Conservation (phyloP, 169 alveolate genomes). For the Cryptosporidium sp. region DNA sequence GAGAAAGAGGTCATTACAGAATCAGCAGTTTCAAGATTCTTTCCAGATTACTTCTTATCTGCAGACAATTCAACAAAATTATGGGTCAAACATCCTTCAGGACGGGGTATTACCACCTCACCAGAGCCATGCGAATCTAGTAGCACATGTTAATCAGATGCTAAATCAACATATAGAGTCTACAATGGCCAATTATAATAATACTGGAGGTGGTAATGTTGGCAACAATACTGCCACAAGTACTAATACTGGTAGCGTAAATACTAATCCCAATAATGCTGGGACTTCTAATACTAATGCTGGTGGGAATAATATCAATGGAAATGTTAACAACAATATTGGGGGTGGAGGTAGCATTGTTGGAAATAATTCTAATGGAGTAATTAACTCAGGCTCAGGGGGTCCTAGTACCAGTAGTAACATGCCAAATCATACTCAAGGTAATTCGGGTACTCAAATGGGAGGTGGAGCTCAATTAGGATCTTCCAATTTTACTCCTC, state of each 20-base stretch:
- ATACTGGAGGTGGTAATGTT: background rate
- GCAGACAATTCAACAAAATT: conserved; percentile 64
- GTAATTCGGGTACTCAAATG: background rate
- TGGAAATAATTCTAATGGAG: background rate
- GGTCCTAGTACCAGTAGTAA: background rate
- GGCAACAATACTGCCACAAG: background rate
- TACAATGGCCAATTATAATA: background rate
- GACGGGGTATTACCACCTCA: conserved; percentile 74
- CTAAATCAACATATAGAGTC: conserved; percentile 67
- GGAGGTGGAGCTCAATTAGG: background rate
- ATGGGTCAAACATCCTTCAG: conserved; percentile 64
- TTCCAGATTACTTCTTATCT: conserved; percentile 68
- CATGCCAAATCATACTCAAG: background rate
- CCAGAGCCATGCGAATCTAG: conserved; percentile 71
- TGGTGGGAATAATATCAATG: background rate
- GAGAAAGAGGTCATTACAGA: conserved; percentile 68
- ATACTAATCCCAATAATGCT: background rate
- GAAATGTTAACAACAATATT: background rate
- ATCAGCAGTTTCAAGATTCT: conserved; percentile 72
- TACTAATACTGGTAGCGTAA: background rate
- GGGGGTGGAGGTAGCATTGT: background rate
- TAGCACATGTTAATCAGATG: conserved; percentile 63
- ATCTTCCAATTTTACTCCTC: conserved; percentile 52
- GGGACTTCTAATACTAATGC: background rate
- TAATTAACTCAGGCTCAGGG: background rate